These are phyloP conservation scores for Westerdykella aurantiaca DNA, from an alignment of 2,329 filamentous ascomycete genomes.

Conservation along the genomic window DNA sequence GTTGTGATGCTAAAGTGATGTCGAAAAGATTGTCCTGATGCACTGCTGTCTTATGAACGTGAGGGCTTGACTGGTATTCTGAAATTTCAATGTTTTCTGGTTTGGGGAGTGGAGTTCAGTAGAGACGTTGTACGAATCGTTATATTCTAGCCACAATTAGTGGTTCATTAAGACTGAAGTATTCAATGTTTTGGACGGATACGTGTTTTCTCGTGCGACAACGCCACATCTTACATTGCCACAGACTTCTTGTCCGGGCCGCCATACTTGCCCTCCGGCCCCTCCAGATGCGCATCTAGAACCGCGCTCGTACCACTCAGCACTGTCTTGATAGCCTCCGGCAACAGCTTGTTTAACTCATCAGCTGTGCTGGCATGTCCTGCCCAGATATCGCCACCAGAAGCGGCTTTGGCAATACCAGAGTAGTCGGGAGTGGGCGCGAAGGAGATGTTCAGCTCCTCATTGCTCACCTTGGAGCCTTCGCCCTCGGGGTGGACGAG, in stretches of 20 bases:
- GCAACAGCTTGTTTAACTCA: slow-evolving; percentile 51
- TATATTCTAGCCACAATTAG: too few species aligned
- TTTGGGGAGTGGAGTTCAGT: too few species aligned
- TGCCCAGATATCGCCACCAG: slow-evolving; percentile 58
- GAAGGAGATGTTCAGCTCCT: slow-evolving; percentile 62
- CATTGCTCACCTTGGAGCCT: slow-evolving; percentile 56
- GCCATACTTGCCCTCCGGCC: slow-evolving; percentile 50
- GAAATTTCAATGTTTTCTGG: too few species aligned
- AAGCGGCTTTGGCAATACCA: slow-evolving; percentile 61
- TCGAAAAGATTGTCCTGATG: too few species aligned
- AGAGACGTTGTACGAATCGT: too few species aligned
- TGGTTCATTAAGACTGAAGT: too few species aligned
- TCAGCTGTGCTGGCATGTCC: slow-evolving; percentile 52
- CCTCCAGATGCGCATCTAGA: slow-evolving; percentile 56
- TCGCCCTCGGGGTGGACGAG: slow-evolving; percentile 61
- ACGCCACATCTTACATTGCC: slow-evolving; percentile 5
- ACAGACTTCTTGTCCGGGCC: slow-evolving; percentile 28
- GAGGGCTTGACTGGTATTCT: too few species aligned
- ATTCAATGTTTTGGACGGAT: too few species aligned
- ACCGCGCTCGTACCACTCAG: slow-evolving; percentile 54
- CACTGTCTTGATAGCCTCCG: slow-evolving; percentile 56
- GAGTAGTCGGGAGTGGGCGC: slow-evolving; percentile 61
- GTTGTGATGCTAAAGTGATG: too few species aligned
- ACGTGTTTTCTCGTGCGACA: not conserved
- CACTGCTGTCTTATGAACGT: too few species aligned